Evolutionary conservation across 331 rosid genomes (phyloP).

Genomic region (Rosa hybrid): DNA sequence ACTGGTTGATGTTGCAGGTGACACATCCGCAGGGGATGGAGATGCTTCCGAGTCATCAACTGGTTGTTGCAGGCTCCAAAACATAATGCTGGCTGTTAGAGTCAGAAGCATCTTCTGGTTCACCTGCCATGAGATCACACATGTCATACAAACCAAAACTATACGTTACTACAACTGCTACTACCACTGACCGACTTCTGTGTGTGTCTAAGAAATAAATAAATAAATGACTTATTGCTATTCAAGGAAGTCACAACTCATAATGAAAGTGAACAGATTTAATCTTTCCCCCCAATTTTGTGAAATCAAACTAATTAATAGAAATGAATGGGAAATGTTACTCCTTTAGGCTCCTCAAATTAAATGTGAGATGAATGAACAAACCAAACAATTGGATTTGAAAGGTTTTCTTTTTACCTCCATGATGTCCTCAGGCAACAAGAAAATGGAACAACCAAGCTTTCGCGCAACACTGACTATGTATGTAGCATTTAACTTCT

Average conservation of each 20-base stretch:
- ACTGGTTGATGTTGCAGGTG: constrained; percentile 67
- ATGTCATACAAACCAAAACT: constrained; percentile 1
- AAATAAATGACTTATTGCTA: neutral
- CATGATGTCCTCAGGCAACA: constrained; percentile 86
- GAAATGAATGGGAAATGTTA: constrained; percentile 1
- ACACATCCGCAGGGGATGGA: constrained; percentile 54
- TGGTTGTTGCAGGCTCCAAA: constrained; percentile 82
- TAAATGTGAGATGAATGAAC: neutral
- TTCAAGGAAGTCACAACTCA: neutral
- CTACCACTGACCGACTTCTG: neutral
- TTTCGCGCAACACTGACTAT: constrained; percentile 85
- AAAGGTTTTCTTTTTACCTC: constrained; percentile 50
- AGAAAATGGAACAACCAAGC: constrained; percentile 88
- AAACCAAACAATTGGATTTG: constrained; percentile 1
- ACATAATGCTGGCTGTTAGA: constrained; percentile 88
- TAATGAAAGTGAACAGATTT: neutral
- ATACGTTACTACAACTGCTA: neutral
- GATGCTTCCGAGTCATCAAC: constrained; percentile 50
- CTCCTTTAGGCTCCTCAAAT: neutral
- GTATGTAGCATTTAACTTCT: constrained; percentile 83
- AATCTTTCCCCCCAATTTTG: neutral
- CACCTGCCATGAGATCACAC: constrained; percentile 60
- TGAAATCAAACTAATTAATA: neutral
- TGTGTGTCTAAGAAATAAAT: neutral
- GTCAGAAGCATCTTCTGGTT: constrained; percentile 96